These are phyloP conservation scores for Beauveria brongniartii DNA, from an alignment of 2,329 filamentous ascomycete genomes.

Conservation along the genomic window DNA sequence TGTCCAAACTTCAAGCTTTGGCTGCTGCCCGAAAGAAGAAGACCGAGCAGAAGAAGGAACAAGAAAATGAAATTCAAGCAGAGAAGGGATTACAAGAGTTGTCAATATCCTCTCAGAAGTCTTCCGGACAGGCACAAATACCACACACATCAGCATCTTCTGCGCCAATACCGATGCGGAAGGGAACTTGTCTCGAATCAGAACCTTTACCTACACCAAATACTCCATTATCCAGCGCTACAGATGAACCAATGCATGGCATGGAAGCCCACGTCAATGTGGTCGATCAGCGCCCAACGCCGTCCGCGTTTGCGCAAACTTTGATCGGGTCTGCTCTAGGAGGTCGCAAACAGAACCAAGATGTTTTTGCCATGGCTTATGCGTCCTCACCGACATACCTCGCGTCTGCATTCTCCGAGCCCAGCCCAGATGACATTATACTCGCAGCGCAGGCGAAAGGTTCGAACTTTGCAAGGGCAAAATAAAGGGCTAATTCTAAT, in stretches of 20 bases:
- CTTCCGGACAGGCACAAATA: not conserved
- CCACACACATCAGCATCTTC: not conserved
- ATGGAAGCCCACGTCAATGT: not conserved
- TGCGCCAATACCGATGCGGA: not conserved
- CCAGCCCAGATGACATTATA: conserved; percentile 88
- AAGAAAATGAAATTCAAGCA: conserved; percentile 18
- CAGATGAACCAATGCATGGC: not conserved
- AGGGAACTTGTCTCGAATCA: not conserved
- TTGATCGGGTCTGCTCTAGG: conserved; percentile 38
- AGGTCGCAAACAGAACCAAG: conserved; percentile 21
- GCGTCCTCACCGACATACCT: conserved; percentile 39
- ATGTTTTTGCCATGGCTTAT: conserved; percentile 40
- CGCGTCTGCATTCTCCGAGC: conserved; percentile 65
- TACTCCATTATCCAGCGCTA: too few species aligned
- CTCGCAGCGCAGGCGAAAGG: conserved; percentile 82
- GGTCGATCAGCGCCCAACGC: conserved; percentile 19
- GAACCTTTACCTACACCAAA: not conserved
- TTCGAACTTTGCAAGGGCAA: conserved; percentile 53
- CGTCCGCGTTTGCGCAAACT: conserved; percentile 50
- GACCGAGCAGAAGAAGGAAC: conserved; percentile 50
- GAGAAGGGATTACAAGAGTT: conserved; percentile 24
- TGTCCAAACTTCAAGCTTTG: conserved; percentile 85
- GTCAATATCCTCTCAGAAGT: conserved; percentile 21
- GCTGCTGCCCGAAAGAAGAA: conserved; percentile 83
- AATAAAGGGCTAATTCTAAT: conserved; percentile 47